Evolutionary conservation across 2,329 filamentous ascomycete species (phyloP).

Genomic region (Phaeosphaeriaceae sp.): DNA sequence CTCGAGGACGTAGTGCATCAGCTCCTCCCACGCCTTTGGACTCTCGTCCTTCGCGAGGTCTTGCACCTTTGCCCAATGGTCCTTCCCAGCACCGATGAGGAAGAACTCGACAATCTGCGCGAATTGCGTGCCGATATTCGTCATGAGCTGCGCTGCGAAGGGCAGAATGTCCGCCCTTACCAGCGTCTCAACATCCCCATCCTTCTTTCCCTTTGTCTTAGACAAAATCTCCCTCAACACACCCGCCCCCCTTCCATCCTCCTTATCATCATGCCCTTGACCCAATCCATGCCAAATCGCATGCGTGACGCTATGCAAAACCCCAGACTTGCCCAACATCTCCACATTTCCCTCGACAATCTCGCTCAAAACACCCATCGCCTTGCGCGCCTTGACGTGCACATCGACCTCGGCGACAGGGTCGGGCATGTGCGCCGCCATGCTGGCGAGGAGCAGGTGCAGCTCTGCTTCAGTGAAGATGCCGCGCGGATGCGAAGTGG

Average conservation of each 20-base stretch:
- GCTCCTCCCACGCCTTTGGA: conserved; percentile 53
- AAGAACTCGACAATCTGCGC: conserved; percentile 65
- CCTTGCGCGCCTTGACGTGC: conserved; percentile 56
- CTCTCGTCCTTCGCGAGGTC: conserved; percentile 52
- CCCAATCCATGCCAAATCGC: conserved; percentile 39
- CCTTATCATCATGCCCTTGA: neutral
- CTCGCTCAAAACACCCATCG: conserved; percentile 58
- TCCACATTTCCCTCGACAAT: conserved; percentile 58
- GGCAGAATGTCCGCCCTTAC: neutral
- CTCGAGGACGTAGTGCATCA: conserved; percentile 60
- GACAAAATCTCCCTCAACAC: neutral
- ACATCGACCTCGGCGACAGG: conserved; percentile 26
- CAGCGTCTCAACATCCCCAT: neutral
- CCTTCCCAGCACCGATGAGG: conserved; percentile 55
- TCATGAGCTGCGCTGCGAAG: neutral
- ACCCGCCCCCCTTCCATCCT: neutral
- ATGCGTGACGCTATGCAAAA: conserved; percentile 52
- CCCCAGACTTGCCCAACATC: conserved; percentile 51
- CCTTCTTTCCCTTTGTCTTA: neutral
- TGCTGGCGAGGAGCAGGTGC: conserved; percentile 61
- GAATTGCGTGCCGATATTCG: conserved; percentile 40
- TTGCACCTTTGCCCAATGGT: conserved; percentile 58
- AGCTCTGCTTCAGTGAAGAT: conserved; percentile 63
- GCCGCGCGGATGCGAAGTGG: conserved; percentile 57
- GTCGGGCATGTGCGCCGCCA: conserved; percentile 39